Percentiles rank a stretch among this genome's conserved stretches.
Evolutionary conservation across 768 basidiomycete species (phyloP).

Genomic region (Postia placenta): DNA sequence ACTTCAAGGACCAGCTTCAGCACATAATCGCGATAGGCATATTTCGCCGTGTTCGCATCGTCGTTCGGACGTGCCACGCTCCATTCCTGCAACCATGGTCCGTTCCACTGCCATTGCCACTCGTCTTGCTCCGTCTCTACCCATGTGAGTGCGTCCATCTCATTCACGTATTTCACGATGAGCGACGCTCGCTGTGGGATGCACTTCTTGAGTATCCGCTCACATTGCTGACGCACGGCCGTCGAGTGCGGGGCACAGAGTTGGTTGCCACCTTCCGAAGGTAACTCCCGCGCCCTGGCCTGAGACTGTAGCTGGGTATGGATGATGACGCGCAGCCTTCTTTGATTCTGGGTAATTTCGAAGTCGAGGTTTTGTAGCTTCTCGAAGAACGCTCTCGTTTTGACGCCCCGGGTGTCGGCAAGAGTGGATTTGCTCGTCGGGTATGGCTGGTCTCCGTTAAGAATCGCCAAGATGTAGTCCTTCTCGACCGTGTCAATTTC

Average conservation of each 20-base stretch:
- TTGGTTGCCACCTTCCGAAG: too few relatives aligned
- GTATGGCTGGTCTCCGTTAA: background rate
- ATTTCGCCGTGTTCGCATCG: background rate
- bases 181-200: background rate
- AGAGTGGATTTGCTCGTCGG: background rate
- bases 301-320: background rate
- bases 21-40: background rate
- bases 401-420: background rate
- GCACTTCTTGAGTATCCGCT: background rate
- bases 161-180: background rate
- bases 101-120: too few relatives aligned
- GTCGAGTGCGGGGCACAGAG: background rate
- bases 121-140: background rate
- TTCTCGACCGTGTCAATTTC: background rate
- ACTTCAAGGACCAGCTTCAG: background rate
- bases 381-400: background rate
- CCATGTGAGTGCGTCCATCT: background rate
- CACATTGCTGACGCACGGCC: background rate
- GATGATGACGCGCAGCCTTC: background rate
- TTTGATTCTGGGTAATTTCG: background rate
- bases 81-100: too few relatives aligned
- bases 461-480: background rate
- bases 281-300: too few relatives aligned
- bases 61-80: too few relatives aligned
- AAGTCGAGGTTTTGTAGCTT: background rate